Conservation (phyloP, 192 early-diverging fungal genomes). For the Backusella sp. region DNA sequence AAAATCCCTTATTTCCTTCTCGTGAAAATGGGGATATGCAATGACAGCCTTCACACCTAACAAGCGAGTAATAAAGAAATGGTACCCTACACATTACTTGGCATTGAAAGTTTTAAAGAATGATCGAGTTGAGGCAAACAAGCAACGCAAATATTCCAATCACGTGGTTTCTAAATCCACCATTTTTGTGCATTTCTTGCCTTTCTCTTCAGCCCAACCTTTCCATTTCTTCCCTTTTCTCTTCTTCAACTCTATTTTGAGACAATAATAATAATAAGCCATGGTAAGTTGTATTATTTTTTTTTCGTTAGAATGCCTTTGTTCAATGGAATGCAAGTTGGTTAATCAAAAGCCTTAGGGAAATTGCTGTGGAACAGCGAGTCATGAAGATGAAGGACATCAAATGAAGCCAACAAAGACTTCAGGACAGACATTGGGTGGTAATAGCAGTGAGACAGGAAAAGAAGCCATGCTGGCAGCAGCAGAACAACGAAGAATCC, state of each 20-base stretch:
- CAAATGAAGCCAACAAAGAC: constrained; percentile 2
- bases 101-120: too few species aligned
- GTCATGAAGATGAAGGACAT: constrained; percentile 11
- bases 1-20: too few species aligned
- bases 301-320: background rate
- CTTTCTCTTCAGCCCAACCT: background rate
- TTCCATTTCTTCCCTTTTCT: background rate
- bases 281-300: background rate
- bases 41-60: too few species aligned
- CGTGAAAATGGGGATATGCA: too few species aligned
- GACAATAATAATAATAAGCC: background rate
- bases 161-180: background rate
- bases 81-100: too few species aligned
- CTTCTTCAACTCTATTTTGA: background rate
- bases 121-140: background rate
- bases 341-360: background rate
- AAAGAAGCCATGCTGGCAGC: constrained; percentile 15
- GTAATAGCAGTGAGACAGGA: background rate
- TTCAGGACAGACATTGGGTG: constrained; percentile 5
- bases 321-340: background rate
- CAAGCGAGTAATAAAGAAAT: too few species aligned
- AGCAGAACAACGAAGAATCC: constrained; percentile 6
- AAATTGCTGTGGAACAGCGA: constrained; percentile 13
- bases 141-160: background rate
- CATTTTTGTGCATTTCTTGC: background rate